Percentiles rank a stretch among this genome's conserved stretches.
Evolutionary conservation across 805 yeast genomes (phyloP).

Genomic region (Wickerhamiella hasegawae): DNA sequence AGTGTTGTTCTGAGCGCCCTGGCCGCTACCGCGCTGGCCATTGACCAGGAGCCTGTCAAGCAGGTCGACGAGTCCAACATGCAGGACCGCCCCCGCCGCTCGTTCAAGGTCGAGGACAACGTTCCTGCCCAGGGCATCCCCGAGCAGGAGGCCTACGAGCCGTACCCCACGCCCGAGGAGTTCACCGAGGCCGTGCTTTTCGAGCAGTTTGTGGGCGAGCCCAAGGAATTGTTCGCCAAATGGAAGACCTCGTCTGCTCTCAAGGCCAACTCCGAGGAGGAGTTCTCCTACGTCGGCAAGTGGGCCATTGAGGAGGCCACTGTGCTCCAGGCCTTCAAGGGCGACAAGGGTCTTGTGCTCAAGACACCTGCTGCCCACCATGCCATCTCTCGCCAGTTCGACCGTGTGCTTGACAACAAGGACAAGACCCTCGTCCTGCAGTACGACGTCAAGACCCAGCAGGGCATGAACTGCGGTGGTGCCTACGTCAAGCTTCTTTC

Average conservation of each 20-base stretch:
- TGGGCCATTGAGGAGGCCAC: constrained; percentile 60
- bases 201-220: constrained; percentile 25
- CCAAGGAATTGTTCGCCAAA: constrained; percentile 15
- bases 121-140: constrained; percentile 3
- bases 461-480: constrained; percentile 73
- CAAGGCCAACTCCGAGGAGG: constrained; percentile 29
- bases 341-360: constrained; percentile 64
- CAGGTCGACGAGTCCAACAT: not conserved
- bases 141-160: constrained; percentile 16
- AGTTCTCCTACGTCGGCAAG: constrained; percentile 47
- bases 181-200: constrained; percentile 10
- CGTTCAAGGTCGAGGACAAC: not conserved
- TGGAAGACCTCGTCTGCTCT: constrained; percentile 46
- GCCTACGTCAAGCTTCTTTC: constrained; percentile 68
- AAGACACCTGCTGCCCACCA: constrained; percentile 65
- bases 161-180: constrained; percentile 14
- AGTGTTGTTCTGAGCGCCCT: not conserved
- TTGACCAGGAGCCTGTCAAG: constrained; percentile 5
- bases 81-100: not conserved
- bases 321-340: constrained; percentile 39
- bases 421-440: constrained; percentile 63
- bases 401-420: constrained; percentile 40
- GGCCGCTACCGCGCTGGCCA: constrained; percentile 1
- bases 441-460: constrained; percentile 76
- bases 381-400: constrained; percentile 56